A percentile compares a stretch with the other conserved stretches of the same genome.
These are phyloP conservation scores for Hemisphaericaspora nanyangensis DNA, from an alignment of 805 yeast genomes.

Conservation along the genomic window DNA sequence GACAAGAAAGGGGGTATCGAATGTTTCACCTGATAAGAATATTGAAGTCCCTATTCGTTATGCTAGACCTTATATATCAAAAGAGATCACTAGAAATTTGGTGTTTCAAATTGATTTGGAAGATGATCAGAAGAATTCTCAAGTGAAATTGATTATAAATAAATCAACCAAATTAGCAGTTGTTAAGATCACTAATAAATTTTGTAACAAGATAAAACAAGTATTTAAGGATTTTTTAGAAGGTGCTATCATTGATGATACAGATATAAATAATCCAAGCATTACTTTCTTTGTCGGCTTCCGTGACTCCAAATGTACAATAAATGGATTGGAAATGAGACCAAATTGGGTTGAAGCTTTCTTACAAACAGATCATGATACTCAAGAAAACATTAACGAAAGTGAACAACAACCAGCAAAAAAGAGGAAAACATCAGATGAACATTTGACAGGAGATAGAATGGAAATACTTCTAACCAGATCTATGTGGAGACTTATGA, in stretches of 20 bases:
- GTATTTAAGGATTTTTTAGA: slow-evolving; percentile 21
- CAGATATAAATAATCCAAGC: slow-evolving; percentile 14
- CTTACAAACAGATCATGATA: slow-evolving; percentile 11
- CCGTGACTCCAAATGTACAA: slow-evolving; percentile 22
- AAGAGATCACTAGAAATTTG: slow-evolving; percentile 30
- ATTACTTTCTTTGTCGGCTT: slow-evolving; percentile 23
- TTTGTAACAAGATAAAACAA: slow-evolving; percentile 19
- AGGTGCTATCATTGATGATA: slow-evolving; percentile 13
- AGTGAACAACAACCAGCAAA: slow-evolving; percentile 3
- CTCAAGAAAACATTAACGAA: slow-evolving; percentile 6
- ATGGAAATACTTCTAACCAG: slow-evolving; percentile 40
- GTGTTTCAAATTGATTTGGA: slow-evolving; percentile 28
- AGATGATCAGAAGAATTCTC: slow-evolving; percentile 14
- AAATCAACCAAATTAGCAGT: slow-evolving; percentile 19
- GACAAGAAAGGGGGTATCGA: slow-evolving; percentile 30
- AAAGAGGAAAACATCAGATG: slow-evolving; percentile 10
- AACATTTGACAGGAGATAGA: slow-evolving; percentile 26
- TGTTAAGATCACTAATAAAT: slow-evolving; percentile 22
- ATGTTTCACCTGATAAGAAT: slow-evolving; percentile 15
- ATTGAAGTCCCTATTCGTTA: slow-evolving; percentile 25
- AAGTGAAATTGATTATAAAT: slow-evolving; percentile 31
- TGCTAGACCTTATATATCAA: slow-evolving; percentile 28
- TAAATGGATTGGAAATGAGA: slow-evolving; percentile 34
- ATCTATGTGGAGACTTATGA: slow-evolving; percentile 40
- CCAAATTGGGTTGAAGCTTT: slow-evolving; percentile 31